Conservation (phyloP, 108 stramenopile species). For the Pseudonitzschia delicatissima region DNA sequence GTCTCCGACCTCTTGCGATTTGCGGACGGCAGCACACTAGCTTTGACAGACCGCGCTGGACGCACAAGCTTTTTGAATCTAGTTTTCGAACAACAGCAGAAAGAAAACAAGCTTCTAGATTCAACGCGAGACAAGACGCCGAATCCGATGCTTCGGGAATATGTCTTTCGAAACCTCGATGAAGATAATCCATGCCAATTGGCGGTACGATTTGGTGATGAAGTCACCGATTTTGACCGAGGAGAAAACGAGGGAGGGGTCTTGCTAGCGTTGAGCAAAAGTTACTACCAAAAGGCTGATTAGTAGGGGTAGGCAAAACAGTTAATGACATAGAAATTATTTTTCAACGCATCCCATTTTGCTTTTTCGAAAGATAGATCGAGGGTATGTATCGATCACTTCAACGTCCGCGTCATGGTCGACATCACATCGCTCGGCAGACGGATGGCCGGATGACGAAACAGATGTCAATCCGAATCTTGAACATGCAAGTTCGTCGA, state of each 20-base stretch:
- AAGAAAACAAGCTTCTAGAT: constrained; percentile 15
- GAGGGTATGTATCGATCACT: too few species aligned
- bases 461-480: too few species aligned
- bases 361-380: too few species aligned
- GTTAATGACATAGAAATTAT: not conserved
- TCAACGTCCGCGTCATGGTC: too few species aligned
- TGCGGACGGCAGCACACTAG: constrained; percentile 43
- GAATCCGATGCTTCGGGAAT: constrained; percentile 66
- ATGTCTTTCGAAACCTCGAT: constrained; percentile 69
- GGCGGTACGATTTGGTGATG: constrained; percentile 57
- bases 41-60: constrained; percentile 41
- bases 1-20: constrained; percentile 59
- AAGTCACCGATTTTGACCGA: constrained; percentile 14
- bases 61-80: constrained; percentile 48
- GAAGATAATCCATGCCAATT: constrained; percentile 68
- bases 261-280: constrained; percentile 27
- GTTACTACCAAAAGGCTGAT: constrained; percentile 14
- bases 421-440: too few species aligned
- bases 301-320: not conserved
- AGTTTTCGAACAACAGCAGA: constrained; percentile 52
- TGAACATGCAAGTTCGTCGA: too few species aligned
- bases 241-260: constrained; percentile 32
- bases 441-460: too few species aligned
- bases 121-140: constrained; percentile 15
- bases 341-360: too few species aligned